Evolutionary conservation across 208 protist genomes (phyloP).

Genomic region (Strigomonas culicis): DNA sequence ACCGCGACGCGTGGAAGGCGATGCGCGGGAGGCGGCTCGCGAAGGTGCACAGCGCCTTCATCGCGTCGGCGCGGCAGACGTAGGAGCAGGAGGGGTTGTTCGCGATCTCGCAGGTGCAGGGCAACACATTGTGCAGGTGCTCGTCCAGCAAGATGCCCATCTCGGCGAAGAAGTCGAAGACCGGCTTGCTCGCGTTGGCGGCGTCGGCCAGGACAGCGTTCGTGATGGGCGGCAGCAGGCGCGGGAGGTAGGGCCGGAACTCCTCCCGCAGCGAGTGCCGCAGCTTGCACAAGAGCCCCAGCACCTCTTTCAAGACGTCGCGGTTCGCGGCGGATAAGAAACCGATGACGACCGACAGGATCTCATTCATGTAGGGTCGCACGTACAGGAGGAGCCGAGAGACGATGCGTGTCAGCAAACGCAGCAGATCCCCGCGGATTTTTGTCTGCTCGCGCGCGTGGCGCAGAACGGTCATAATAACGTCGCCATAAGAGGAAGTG

Average conservation of each 20-base stretch:
- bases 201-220: constrained; percentile 55
- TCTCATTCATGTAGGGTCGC: constrained; percentile 54
- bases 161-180: constrained; percentile 76
- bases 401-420: constrained; percentile 54
- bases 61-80: constrained; percentile 48
- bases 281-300: constrained; percentile 67
- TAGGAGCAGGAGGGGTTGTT: constrained; percentile 44
- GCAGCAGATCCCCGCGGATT: constrained; percentile 62
- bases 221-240: constrained; percentile 67
- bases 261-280: constrained; percentile 73
- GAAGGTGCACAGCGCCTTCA: constrained; percentile 70
- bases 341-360: constrained; percentile 45
- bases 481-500: constrained; percentile 47
- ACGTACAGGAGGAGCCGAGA: constrained; percentile 58
- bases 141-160: constrained; percentile 74
- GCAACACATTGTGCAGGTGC: constrained; percentile 77
- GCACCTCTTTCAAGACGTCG: constrained; percentile 56
- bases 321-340: constrained; percentile 57
- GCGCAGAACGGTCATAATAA: constrained; percentile 62
- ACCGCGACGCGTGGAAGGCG: constrained; percentile 69
- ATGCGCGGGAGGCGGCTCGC: constrained; percentile 57
- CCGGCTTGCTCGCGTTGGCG: constrained; percentile 38
- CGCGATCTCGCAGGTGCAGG: constrained; percentile 77
- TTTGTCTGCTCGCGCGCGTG: constrained; percentile 53
- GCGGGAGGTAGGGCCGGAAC: constrained; percentile 72